Conservation (phyloP, 139 green algal species). For the Chlamydomonas incerta region DNA sequence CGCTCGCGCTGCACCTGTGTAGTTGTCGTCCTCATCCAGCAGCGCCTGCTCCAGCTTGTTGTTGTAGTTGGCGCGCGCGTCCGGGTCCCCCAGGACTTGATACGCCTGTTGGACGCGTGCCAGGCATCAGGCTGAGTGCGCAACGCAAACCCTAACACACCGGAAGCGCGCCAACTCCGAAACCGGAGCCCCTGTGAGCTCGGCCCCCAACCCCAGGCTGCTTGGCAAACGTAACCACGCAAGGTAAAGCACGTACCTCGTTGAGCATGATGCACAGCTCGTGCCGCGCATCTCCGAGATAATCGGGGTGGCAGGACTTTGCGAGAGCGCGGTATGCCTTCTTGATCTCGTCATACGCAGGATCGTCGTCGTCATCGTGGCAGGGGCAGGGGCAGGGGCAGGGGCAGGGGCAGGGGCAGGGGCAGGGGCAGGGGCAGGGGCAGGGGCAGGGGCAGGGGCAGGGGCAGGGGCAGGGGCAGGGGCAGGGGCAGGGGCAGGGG, state of each 20-base stretch:
- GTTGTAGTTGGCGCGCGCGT: conserved; percentile 68
- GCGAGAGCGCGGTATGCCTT: conserved; percentile 74
- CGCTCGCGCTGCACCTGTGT: conserved; percentile 78
- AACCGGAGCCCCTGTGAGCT: too few species aligned
- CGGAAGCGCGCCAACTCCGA: too few species aligned
- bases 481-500: too few species aligned
- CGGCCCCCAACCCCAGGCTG: too few species aligned
- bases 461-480: too few species aligned
- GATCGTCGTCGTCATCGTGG: conserved; percentile 79
- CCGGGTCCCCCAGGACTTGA: conserved; percentile 66
- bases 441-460: too few species aligned
- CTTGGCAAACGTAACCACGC: too few species aligned
- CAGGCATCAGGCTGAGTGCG: not conserved
- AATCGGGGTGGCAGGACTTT: conserved; percentile 81
- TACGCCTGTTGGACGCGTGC: conserved; percentile 49
- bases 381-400: too few species aligned
- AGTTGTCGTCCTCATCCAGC: conserved; percentile 77
- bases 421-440: too few species aligned
- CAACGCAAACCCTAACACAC: not conserved
- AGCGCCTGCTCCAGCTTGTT: conserved; percentile 69
- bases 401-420: too few species aligned
- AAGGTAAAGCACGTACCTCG: conserved; percentile 61
- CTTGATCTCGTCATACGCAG: conserved; percentile 81
- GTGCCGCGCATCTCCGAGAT: conserved; percentile 79
- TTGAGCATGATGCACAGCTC: conserved; percentile 91